Conservation (phyloP, 306 rosid species). For the Begonia loranthoides region DNA sequence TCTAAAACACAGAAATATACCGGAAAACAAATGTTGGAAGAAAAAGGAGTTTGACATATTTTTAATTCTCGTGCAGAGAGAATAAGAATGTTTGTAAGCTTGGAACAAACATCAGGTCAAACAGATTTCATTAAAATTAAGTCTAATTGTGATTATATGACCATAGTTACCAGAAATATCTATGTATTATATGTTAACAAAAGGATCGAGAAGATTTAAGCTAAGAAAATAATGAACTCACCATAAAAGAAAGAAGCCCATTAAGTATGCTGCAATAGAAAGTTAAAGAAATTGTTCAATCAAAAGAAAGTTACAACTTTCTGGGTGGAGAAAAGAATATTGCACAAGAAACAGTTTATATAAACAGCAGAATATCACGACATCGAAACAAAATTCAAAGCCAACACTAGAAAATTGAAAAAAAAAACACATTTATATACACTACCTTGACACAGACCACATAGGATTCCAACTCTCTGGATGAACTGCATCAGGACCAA, state of each 20-base stretch:
- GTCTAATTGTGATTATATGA: too few species aligned
- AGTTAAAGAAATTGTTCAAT: conserved; percentile 21
- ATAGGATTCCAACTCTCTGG: conserved; percentile 99
- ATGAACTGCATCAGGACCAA: conserved; percentile 55
- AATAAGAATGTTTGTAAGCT: too few species aligned
- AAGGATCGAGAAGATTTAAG: too few species aligned
- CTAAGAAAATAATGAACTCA: conserved; percentile 17
- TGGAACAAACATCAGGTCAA: too few species aligned
- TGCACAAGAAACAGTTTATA: not conserved
- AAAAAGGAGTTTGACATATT: too few species aligned
- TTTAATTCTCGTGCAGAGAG: too few species aligned
- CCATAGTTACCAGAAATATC: too few species aligned
- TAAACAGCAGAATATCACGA: not conserved
- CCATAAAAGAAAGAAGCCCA: conserved; percentile 98
- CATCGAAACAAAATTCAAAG: conserved; percentile 5
- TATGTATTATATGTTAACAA: too few species aligned
- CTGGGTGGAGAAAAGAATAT: not conserved
- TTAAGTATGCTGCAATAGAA: conserved; percentile 77
- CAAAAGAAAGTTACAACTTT: conserved; percentile 1
- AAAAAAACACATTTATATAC: not conserved
- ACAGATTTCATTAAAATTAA: too few species aligned
- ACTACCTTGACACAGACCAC: conserved; percentile 99
- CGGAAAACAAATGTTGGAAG: too few species aligned
- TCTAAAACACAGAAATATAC: too few species aligned
- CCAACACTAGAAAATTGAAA: not conserved